phyloP scores from a whole-genome alignment of 192 early-diverging fungal genomes.

The Linnemannia schmuckeri region DNA sequence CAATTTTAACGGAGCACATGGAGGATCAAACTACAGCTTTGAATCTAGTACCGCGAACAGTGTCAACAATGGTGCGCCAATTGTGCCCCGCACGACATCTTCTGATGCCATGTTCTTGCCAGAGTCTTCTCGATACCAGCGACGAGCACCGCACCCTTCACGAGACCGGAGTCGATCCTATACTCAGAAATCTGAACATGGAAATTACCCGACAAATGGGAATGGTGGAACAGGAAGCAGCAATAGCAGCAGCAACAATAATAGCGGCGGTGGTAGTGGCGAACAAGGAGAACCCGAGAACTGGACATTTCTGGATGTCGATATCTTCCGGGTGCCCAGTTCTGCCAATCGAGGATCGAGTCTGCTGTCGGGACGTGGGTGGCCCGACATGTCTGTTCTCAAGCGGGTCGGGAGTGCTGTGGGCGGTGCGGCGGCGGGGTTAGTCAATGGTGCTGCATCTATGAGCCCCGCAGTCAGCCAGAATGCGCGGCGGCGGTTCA shows the following conservation, averaged over 20 bases:
- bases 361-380: constrained; percentile 32
- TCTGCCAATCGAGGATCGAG: constrained; percentile 25
- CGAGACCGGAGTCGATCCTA: constrained; percentile 21
- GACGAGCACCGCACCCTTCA: constrained; percentile 28
- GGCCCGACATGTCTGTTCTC: constrained; percentile 47
- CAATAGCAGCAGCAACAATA: background rate
- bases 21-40: background rate
- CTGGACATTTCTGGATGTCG: constrained; percentile 52
- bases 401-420: constrained; percentile 46
- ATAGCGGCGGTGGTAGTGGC: background rate
- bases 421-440: constrained; percentile 42
- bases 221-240: too few relatives aligned
- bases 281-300: constrained; percentile 37
- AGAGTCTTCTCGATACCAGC: constrained; percentile 13
- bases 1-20: background rate
- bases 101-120: background rate
- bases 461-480: constrained; percentile 8
- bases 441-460: constrained; percentile 31
- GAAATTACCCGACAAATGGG: too few relatives aligned
- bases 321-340: constrained; percentile 36
- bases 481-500: background rate
- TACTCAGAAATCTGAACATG: background rate
- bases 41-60: background rate
- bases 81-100: background rate
- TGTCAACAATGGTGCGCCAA: background rate